Evolutionary conservation across 2,329 filamentous ascomycete species (phyloP).

Genomic region (Pestalotiopsis sp.): DNA sequence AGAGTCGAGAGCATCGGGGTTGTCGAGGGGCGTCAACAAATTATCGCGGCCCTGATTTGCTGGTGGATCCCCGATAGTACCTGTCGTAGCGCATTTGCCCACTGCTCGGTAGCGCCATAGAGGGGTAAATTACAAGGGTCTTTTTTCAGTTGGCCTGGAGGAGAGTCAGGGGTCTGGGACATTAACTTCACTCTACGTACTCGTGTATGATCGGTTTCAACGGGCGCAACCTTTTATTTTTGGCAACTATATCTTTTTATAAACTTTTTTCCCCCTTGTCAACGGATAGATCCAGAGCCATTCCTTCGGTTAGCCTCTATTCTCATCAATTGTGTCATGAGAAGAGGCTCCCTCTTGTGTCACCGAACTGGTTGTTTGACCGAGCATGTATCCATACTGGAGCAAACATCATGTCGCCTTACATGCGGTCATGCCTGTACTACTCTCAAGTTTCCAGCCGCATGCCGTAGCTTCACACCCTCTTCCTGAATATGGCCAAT

Average conservation of each 20-base stretch:
- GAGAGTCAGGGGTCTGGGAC: neutral
- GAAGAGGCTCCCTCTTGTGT: neutral
- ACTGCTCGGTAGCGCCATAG: neutral
- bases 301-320: neutral
- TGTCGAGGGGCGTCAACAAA: slow-evolving; percentile 5
- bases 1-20: neutral
- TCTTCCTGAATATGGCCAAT: neutral
- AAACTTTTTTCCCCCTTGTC: neutral
- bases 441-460: too few relatives aligned
- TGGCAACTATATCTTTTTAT: neutral
- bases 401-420: neutral
- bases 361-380: neutral
- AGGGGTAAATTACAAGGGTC: neutral
- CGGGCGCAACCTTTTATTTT: neutral
- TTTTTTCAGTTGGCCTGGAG: too few relatives aligned
- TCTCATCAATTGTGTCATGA: neutral
- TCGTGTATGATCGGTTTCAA: neutral
- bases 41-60: slow-evolving; percentile 6
- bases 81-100: neutral
- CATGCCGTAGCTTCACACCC: too few relatives aligned
- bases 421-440: too few relatives aligned
- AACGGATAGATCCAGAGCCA: neutral
- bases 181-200: neutral
- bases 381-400: neutral
- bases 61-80: neutral